phyloP scores from a whole-genome alignment of 192 early-diverging fungal species.

The Dissophora ornata region DNA sequence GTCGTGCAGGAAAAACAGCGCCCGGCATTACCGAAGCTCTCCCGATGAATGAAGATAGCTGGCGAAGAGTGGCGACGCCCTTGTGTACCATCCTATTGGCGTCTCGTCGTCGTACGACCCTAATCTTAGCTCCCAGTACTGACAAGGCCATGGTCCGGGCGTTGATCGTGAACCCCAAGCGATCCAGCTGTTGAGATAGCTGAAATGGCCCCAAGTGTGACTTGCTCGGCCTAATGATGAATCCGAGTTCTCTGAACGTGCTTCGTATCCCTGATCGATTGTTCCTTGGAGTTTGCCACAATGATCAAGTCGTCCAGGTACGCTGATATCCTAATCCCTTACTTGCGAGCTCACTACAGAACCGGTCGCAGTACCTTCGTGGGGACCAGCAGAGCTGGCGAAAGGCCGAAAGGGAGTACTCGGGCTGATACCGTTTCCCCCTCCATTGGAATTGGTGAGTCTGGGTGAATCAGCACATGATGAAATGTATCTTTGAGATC shows the following conservation, averaged over 20 bases:
- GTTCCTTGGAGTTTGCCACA: neutral
- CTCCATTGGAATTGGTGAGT: constrained; percentile 45
- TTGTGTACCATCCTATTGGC: constrained; percentile 25
- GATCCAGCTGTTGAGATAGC: constrained; percentile 43
- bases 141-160: constrained; percentile 30
- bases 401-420: constrained; percentile 50
- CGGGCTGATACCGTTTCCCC: constrained; percentile 33
- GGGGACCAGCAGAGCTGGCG: constrained; percentile 38
- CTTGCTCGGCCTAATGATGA: constrained; percentile 26
- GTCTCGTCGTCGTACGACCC: constrained; percentile 32
- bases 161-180: constrained; percentile 37
- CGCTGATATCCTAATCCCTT: constrained; percentile 28
- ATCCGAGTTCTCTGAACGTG: constrained; percentile 9
- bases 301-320: constrained; percentile 54
- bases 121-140: constrained; percentile 26
- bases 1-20: constrained; percentile 38
- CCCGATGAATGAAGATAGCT: constrained; percentile 27
- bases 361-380: constrained; percentile 41
- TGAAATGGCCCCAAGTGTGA: constrained; percentile 25
- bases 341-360: constrained; percentile 19
- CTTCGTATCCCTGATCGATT: neutral
- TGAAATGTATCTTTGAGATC: constrained; percentile 56
- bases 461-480: constrained; percentile 41
- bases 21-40: constrained; percentile 18
- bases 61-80: constrained; percentile 18